Percentiles rank a stretch among this genome's conserved stretches.
These are phyloP conservation scores for Ustanciosporium gigantosporum DNA, from an alignment of 1,284 basidiomycete genomes.

Conservation along the genomic window DNA sequence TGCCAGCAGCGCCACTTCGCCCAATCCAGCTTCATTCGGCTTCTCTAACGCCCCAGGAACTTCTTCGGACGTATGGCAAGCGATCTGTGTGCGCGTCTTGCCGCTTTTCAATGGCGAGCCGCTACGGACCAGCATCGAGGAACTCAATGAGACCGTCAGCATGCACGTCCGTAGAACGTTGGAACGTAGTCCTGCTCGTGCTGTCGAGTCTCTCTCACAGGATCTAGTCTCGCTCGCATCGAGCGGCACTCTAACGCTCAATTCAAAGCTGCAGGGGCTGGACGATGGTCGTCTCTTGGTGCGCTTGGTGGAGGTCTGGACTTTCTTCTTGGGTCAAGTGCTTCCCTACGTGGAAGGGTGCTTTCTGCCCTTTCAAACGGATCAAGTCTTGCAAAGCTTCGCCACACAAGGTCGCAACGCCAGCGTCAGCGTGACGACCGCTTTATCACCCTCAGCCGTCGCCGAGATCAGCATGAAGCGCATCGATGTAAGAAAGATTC, in stretches of 20 bases:
- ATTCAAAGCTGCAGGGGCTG: conserved; percentile 74
- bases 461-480: not conserved
- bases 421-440: not conserved
- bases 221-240: conserved; percentile 82
- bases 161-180: conserved; percentile 71
- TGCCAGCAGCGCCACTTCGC: no score
- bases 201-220: conserved; percentile 69
- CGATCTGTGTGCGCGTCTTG: conserved; percentile 80
- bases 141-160: conserved; percentile 74
- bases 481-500: conserved; percentile 79
- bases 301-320: conserved; percentile 84
- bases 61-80: conserved; percentile 67
- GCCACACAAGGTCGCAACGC: conserved; percentile 2
- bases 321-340: conserved; percentile 90
- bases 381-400: conserved; percentile 48
- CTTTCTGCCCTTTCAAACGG: conserved; percentile 63
- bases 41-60: conserved; percentile 6
- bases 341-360: conserved; percentile 79
- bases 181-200: conserved; percentile 61
- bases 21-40: conserved; percentile 1
- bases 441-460: not conserved
- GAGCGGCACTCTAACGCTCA: conserved; percentile 87
- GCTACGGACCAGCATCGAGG: conserved; percentile 85
- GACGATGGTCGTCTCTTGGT: conserved; percentile 70
- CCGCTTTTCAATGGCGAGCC: conserved; percentile 90